Evolutionary conservation across 352 stramenopile species (phyloP).

Genomic region (Phytophthora brassicae): DNA sequence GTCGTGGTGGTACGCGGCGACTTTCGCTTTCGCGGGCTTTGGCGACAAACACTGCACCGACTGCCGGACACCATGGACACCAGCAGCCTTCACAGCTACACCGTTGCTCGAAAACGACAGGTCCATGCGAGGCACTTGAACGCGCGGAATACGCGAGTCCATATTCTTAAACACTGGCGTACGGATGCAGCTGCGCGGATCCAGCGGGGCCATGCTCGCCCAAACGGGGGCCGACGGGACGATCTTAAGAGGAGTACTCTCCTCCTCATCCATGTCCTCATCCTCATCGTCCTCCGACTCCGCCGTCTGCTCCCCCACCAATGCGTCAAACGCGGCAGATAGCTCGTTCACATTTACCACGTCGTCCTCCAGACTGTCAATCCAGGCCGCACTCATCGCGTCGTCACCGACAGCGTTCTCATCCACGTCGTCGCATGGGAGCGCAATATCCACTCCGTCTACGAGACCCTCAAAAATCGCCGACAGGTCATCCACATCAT

Average conservation of each 20-base stretch:
- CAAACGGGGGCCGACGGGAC: constrained; percentile 57
- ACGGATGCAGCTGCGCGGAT: constrained; percentile 77
- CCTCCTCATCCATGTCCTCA: constrained; percentile 41
- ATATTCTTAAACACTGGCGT: constrained; percentile 77
- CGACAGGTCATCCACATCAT: constrained; percentile 76
- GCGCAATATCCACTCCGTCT: constrained; percentile 57
- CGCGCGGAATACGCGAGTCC: constrained; percentile 72
- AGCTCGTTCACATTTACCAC: constrained; percentile 75
- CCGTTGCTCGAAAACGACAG: constrained; percentile 41
- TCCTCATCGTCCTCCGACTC: constrained; percentile 44
- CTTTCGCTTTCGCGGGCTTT: constrained; percentile 51
- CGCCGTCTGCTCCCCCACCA: constrained; percentile 47
- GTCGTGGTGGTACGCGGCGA: constrained; percentile 66
- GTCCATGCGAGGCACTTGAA: constrained; percentile 74
- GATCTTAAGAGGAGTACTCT: constrained; percentile 40
- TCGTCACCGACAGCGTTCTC: constrained; percentile 18
- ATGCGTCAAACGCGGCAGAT: constrained; percentile 62
- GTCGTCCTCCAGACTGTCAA: constrained; percentile 66
- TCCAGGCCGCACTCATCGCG: constrained; percentile 44
- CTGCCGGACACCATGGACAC: constrained; percentile 7
- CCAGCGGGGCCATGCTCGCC: constrained; percentile 57
- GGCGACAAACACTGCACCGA: constrained; percentile 43
- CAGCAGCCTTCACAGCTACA: constrained; percentile 21
- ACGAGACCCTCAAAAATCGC: constrained; percentile 74
- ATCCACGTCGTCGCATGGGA: constrained; percentile 55